A percentile compares a stretch with the other conserved stretches of the same genome.
phyloP scores from a whole-genome alignment of 139 green algal genomes.

The Pycnococcus provasolii region DNA sequence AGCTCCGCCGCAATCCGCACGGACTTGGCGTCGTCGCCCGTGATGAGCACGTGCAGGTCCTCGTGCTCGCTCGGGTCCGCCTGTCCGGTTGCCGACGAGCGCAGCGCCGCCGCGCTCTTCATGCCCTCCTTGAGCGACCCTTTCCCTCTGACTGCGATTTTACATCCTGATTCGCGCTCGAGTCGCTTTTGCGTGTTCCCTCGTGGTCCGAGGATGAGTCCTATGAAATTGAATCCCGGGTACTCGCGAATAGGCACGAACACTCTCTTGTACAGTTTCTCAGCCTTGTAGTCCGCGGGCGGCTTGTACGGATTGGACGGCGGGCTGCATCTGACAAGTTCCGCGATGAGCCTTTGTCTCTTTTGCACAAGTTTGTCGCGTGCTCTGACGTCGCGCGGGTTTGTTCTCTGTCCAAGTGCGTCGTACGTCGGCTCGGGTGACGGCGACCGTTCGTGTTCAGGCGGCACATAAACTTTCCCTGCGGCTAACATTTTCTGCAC shows the following conservation, averaged over 20 bases:
- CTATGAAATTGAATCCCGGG: constrained; percentile 95
- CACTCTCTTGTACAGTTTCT: constrained; percentile 75
- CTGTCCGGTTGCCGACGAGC: not conserved
- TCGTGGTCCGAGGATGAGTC: constrained; percentile 96
- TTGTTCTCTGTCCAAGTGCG: constrained; percentile 61
- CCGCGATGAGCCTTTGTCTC: constrained; percentile 68
- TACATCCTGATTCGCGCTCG: constrained; percentile 91
- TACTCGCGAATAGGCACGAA: constrained; percentile 83
- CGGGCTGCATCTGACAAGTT: constrained; percentile 71
- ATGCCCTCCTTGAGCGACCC: constrained; percentile 73
- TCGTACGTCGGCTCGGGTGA: constrained; percentile 90
- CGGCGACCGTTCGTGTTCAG: constrained; percentile 72
- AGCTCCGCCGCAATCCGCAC: constrained; percentile 55
- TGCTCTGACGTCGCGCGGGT: constrained; percentile 76
- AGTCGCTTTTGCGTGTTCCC: constrained; percentile 98
- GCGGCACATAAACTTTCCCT: constrained; percentile 13
- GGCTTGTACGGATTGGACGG: constrained; percentile 48
- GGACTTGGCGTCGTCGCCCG: constrained; percentile 70
- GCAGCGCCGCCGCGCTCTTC: not conserved
- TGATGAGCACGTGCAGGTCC: constrained; percentile 94
- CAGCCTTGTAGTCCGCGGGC: constrained; percentile 70
- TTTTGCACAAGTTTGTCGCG: constrained; percentile 61
- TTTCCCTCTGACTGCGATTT: constrained; percentile 86
- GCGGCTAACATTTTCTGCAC: no score
- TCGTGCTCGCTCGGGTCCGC: constrained; percentile 85